Conservation (phyloP, 1,284 basidiomycete species). For the Lignosus rhinocerotis region DNA sequence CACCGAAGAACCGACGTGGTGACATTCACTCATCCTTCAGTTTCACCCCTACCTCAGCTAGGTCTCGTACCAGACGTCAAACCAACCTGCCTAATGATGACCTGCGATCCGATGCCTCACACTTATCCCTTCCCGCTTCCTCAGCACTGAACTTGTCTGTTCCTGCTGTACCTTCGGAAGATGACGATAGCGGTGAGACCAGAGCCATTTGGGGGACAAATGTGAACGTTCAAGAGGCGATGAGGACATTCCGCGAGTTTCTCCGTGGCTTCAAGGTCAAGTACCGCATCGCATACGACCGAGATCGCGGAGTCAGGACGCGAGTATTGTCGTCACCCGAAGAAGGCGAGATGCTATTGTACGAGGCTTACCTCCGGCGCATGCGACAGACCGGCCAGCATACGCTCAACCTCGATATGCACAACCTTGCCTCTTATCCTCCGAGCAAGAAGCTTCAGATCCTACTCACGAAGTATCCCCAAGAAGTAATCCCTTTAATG, state of each 20-base stretch:
- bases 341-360: conserved; percentile 71
- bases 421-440: conserved; percentile 89
- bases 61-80: conserved; percentile 36
- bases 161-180: conserved; percentile 49
- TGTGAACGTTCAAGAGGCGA: conserved; percentile 87
- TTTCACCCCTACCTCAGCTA: conserved; percentile 54
- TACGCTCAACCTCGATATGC: conserved; percentile 89
- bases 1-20: conserved; percentile 73
- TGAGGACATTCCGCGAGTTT: conserved; percentile 90
- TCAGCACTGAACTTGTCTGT: conserved; percentile 65
- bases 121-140: conserved; percentile 61
- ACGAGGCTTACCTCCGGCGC: conserved; percentile 81
- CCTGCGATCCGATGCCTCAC: conserved; percentile 56
- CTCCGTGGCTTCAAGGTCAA: conserved; percentile 92
- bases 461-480: conserved; percentile 89
- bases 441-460: conserved; percentile 80
- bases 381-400: conserved; percentile 92
- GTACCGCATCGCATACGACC: conserved; percentile 80
- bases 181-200: conserved; percentile 69
- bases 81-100: conserved; percentile 39
- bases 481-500: conserved; percentile 96
- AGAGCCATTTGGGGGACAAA: conserved; percentile 97
- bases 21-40: conserved; percentile 82
- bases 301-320: conserved; percentile 60
- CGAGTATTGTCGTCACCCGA: conserved; percentile 58